Evolutionary conservation across 2,329 filamentous ascomycete genomes (phyloP), one percentile per base, ranked within the genome.

Genomic region (Fusarium nelsonii): DNA sequence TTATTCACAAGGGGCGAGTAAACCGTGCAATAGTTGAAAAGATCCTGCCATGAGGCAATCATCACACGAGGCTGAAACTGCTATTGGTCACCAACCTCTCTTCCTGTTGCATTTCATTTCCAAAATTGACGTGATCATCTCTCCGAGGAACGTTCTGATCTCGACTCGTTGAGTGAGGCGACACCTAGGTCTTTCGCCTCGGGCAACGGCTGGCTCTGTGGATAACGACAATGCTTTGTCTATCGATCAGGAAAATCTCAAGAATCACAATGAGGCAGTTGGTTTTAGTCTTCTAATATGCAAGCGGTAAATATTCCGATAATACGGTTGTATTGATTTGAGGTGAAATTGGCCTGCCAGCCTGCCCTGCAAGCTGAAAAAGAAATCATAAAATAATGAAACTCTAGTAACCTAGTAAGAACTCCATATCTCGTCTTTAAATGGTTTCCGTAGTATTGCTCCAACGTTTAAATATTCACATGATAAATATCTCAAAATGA

Each of bases 161-260:
- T 58, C 62, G 56, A 58, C 39, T 72, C 58, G 20, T 52, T 65
- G 20, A 60, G 63, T 70, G 66, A 72, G 69, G 69, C 69, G 66
- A 65, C 45, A 44, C 26, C 34, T 65, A 33, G 46, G 52, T 46
- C 49, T 33, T 43, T 52, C 61, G 69, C 69, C 68, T 63, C 15
- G 39, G 52, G 34, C 6, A 69, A 69, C 26, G 61, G 65, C 61
- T 71, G 62, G 68, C 54, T 55, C 40, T 51, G 39, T 48, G 28
- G 54, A 48, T 28, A 34, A 11, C 30, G 30, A 23, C 3, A 23
- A 26, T 10, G 12, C 14, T 34, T 48, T 20, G 18, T 48, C 14
- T n/a, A 8, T 4, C 20, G 15, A 48, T 15, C 16, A 52, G 20
- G 18, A 30, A 40, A 52, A 34, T 64, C n/a, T 37, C 23, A 23